Evolutionary conservation across 495 filamentous ascomycete species (phyloP).

Genomic region (Gamarada debralockiae): DNA sequence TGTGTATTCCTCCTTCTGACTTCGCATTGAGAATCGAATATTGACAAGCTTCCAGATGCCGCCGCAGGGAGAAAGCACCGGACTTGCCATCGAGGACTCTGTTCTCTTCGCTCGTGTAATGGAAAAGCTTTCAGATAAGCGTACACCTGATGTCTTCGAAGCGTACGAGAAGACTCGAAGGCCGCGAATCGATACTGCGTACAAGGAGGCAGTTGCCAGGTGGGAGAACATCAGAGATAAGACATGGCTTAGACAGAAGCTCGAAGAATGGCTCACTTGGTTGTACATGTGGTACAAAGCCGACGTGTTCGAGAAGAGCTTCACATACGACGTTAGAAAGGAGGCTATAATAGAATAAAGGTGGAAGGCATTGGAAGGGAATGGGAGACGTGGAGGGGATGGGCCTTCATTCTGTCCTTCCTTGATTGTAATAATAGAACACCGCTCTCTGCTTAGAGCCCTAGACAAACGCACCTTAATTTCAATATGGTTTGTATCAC

Average conservation of each 20-base stretch:
- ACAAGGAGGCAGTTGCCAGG: conserved; percentile 43
- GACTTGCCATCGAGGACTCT: conserved; percentile 58
- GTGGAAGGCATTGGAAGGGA: too few species aligned
- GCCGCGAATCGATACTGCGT: conserved; percentile 45
- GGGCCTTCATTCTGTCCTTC: too few species aligned
- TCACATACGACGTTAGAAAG: too few species aligned
- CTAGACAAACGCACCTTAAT: too few species aligned
- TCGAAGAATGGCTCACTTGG: conserved; percentile 33
- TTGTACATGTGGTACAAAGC: conserved; percentile 25
- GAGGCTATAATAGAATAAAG: background rate
- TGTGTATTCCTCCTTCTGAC: conserved; percentile 27
- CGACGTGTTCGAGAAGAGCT: too few species aligned
- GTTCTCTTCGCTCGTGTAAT: conserved; percentile 53
- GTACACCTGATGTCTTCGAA: conserved; percentile 41
- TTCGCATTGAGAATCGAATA: background rate
- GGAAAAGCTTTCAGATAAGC: conserved; percentile 23
- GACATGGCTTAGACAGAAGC: conserved; percentile 34
- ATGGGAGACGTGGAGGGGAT: too few species aligned
- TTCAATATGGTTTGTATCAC: too few species aligned
- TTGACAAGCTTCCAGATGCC: conserved; percentile 41
- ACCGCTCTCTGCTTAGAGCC: too few species aligned
- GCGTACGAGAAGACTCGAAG: conserved; percentile 49
- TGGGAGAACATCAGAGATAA: conserved; percentile 39
- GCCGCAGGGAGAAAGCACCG: conserved; percentile 56
- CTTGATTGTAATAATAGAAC: too few species aligned